Evolutionary conservation across 1,284 basidiomycete species (phyloP).

Genomic region (Marasmius sp.): DNA sequence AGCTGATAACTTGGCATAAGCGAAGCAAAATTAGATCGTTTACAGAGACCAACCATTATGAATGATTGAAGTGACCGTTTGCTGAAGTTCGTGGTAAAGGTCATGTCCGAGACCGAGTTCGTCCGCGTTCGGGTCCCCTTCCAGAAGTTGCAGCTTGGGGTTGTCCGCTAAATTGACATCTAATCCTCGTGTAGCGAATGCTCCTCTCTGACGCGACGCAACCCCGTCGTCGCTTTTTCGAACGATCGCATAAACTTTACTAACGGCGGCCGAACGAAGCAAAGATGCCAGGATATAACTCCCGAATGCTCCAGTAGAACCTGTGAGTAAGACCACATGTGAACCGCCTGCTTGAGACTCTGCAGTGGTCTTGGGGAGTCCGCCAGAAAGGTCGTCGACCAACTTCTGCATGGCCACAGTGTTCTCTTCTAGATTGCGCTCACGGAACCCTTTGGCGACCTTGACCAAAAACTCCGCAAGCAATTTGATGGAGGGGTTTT

Average conservation of each 20-base stretch:
- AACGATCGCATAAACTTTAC: neutral
- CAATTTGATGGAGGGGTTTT: neutral
- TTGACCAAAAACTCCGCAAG: neutral
- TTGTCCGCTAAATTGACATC: neutral
- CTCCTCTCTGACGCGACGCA: neutral
- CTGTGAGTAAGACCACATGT: neutral
- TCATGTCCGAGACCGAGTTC: neutral
- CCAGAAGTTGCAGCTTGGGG: neutral
- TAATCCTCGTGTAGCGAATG: neutral
- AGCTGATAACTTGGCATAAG: constrained; percentile 27
- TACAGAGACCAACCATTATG: constrained; percentile 28
- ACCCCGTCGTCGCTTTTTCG: neutral
- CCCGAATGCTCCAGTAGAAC: neutral
- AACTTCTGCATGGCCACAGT: neutral
- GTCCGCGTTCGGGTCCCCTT: neutral
- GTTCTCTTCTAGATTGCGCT: neutral
- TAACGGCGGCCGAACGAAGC: neutral
- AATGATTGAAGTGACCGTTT: constrained; percentile 29
- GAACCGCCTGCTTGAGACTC: neutral
- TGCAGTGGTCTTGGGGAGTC: neutral
- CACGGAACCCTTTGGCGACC: neutral
- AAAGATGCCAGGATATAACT: neutral
- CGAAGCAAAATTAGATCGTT: constrained; percentile 4
- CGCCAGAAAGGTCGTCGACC: neutral
- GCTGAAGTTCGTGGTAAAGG: neutral